Evolutionary conservation across 1,284 basidiomycete species (phyloP), one percentile per base, ranked within the genome.

Genomic region (Boletus holoroseus): DNA sequence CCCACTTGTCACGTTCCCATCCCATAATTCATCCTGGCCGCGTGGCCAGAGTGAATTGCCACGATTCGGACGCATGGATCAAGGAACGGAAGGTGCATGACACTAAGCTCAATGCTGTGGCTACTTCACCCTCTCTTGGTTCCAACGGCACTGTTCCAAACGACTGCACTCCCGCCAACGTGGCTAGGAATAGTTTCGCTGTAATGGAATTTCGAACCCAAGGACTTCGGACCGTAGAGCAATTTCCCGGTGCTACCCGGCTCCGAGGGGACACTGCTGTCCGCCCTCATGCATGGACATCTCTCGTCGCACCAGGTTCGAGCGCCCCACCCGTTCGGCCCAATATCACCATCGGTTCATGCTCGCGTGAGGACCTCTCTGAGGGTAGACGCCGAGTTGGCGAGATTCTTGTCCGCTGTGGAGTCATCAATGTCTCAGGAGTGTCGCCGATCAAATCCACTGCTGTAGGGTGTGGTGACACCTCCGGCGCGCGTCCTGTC

Each of bases 11-110:
- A 52, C 50, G 24, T 49, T 55, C 43, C 15, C 32, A 44, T 48
- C 24, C 40, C 18, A 48, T 43, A 48, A 37, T 47, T 52, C 59
- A 59, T 47, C 12, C 40, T 30, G 24, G 43, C 34, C 59, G 55
- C 63, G 54, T 66, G 67, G 60, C 47, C 31, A 32, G 47, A 34
- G 44, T 35, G 45, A 41, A 47, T 47, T 16, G 49, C 66, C 64
- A 68, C 64, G 66, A 66, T 54, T 54, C 22, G 31, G 49, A 55
- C 53, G 45, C 67, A 51, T 69, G 68, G 55, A 6, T 36, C 9
- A 49, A 41, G 26, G 47, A 48, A 54, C 28, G 40, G 20, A 45
- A 51, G 32, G 31, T 32, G 39, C 55, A 52, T 41, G 49, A 59
- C 55, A 52, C 36, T 18, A 44, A 45, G 40, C 18, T 44, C 35